phyloP scores from a whole-genome alignment of 2,329 filamentous ascomycete species.

The Ceratocystis papillata region DNA sequence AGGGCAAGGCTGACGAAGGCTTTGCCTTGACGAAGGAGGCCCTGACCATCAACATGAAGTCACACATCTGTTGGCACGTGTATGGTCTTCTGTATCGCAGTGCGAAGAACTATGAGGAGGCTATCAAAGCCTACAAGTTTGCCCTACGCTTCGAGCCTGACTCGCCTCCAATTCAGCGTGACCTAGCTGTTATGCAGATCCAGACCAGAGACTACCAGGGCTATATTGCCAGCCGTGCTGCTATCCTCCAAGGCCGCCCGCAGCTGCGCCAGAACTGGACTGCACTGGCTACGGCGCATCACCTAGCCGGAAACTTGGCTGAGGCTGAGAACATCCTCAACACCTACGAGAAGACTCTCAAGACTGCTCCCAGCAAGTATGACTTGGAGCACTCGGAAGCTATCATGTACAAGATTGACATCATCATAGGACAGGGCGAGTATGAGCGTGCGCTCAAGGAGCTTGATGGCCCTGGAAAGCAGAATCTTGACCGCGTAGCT shows the following conservation, averaged over 20 bases:
- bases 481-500: constrained; percentile 70
- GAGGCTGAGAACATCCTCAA: constrained; percentile 86
- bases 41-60: constrained; percentile 94
- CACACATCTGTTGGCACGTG: constrained; percentile 98
- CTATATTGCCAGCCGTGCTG: constrained; percentile 77
- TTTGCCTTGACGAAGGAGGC: constrained; percentile 88
- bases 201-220: constrained; percentile 95
- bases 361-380: constrained; percentile 60
- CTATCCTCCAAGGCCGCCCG: constrained; percentile 78
- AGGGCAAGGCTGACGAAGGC: constrained; percentile 86
- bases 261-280: constrained; percentile 90
- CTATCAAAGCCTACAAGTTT: constrained; percentile 98
- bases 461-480: constrained; percentile 64
- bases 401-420: constrained; percentile 83
- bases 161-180: constrained; percentile 83
- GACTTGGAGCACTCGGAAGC: constrained; percentile 94
- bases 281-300: constrained; percentile 85
- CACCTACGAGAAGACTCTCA: constrained; percentile 88
- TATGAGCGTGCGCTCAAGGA: constrained; percentile 75
- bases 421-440: constrained; percentile 86
- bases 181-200: constrained; percentile 83
- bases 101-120: constrained; percentile 96
- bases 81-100: constrained; percentile 89
- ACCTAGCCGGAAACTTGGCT: constrained; percentile 71
- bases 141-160: constrained; percentile 89